Evolutionary conservation across 129 eudicot species (phyloP), one percentile per base, ranked within the genome.

Genomic region (Logfia minima): DNA sequence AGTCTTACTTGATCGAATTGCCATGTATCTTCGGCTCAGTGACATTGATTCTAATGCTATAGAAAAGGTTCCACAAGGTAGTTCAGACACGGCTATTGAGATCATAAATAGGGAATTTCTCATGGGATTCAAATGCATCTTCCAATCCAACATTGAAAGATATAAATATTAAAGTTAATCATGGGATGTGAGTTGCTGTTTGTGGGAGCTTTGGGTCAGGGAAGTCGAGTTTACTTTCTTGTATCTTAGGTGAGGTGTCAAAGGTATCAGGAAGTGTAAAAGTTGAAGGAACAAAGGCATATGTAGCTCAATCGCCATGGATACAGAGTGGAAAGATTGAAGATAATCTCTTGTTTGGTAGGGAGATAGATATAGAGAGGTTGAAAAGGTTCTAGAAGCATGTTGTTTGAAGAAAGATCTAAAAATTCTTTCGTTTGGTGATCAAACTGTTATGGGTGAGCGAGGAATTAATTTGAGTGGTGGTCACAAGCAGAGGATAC

Each of bases 1-100:
- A 81, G 99, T 94, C 66, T 94, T 97, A 14, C 92, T 94, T 71
- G 99, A 89, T 77, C 85, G 97, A 51, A 86, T 94, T 55, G 85
- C 97, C 1, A 77, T 89, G 0, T 94, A 87, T 61, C 94, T 94
- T 61, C 77, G 89, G 17, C 94, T 89, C 24, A 88, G 82, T 7
- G 96, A 91, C 71, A 82, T 94, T 34, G 88, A 75, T 26, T 77
- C 83, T 37, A 83, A 85, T 71, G 85, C 82, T 13, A 62, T 91
- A 52, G 89, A 87, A 81, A 88, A 83, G 84, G 85, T 89, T 80
- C 75, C 89, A 24, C 67, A n/a, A 71, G 85, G 75, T 70, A 77
- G 72, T 18, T 81, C 92, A 19, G 88, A 83, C 32, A 66, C 41
- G 13, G 89, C 87, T 51, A 67, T 94, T 31, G 89, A 88, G 85